Base-by-base conservation (phyloP, 176 grass and related monocot genomes). In the Secale cereale region DNA sequence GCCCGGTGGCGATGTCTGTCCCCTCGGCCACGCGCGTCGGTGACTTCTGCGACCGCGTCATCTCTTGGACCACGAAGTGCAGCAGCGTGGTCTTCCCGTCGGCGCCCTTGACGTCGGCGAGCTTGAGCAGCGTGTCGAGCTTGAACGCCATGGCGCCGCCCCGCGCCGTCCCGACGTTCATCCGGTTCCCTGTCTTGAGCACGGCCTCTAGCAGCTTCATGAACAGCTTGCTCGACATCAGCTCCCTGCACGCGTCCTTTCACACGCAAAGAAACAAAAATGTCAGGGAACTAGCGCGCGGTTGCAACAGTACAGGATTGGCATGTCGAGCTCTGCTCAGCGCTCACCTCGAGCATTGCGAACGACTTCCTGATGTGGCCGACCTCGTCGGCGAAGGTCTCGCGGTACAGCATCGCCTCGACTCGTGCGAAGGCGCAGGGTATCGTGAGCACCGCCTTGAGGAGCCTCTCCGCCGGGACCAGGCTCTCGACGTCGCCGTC, bases 81-180 rank as follows among this genome's bases (percentile, higher is more conserved):
- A 98, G 97, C 56, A 98, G 89, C 65, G 97, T 98, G 11, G 97
- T 98, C 85, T 88, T 91, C 46, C 97, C 97, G 52, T 98, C 97
- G 0, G 93, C 84, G 78, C 91, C 97, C 89, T 98, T 98, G 28
- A 98, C 97, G 81, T 98, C 97, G 22, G 91, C 93, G 45, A 98
- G 97, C 92, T 92, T 95, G 22, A 98, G 84, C 60, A 98, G 77
- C 56, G 97, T 85, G 89, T 98, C 97, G 27, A 98, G 91, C 80
- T 95, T 95, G 91, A 98, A 98, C n/a, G 97, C 97, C 91, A 89
- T 84, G 41, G 97, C 97, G 33, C 90, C 89, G 43, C 97, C 97
- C 65, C 97, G 70, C 74, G 90, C 87, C 11, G 97, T 95, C 11
- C 93, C 91, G 10, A 98, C 90, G 60, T 98, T 98, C 97, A 98